These are phyloP conservation scores for Citrus inodora DNA, from an alignment of 345 rosid genomes.

Conservation along the genomic window DNA sequence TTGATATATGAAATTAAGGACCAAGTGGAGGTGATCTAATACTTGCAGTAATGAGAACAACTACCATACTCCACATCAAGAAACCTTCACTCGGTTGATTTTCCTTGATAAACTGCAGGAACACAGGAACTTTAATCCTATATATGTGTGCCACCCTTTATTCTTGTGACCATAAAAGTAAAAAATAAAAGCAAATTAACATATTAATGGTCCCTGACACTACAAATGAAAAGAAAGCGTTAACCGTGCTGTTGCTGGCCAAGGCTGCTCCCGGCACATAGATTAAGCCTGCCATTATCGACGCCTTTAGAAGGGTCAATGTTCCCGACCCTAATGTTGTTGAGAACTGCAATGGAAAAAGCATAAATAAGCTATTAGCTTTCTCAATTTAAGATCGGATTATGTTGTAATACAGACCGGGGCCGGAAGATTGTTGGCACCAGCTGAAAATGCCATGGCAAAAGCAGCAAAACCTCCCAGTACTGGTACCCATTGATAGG, in stretches of 20 bases:
- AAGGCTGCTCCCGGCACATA: slow-evolving; percentile 31
- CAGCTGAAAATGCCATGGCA: slow-evolving; percentile 25
- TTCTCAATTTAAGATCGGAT: too few species aligned
- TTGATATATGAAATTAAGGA: not conserved
- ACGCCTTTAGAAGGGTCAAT: slow-evolving; percentile 27
- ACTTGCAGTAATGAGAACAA: slow-evolving; percentile 30
- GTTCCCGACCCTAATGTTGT: slow-evolving; percentile 29
- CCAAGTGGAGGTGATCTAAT: not conserved
- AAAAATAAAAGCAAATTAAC: not conserved
- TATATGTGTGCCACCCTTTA: not conserved
- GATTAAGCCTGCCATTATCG: slow-evolving; percentile 25
- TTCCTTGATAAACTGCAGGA: slow-evolving; percentile 26
- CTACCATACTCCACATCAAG: slow-evolving; percentile 36
- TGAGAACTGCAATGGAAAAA: slow-evolving; percentile 24
- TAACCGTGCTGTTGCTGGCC: slow-evolving; percentile 21
- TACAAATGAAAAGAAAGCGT: slow-evolving; percentile 26
- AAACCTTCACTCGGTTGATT: slow-evolving; percentile 37
- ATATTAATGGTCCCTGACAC: not conserved
- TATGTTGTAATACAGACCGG: slow-evolving; percentile 12
- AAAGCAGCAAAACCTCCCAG: slow-evolving; percentile 29
- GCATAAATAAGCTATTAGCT: not conserved
- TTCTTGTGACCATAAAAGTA: not conserved
- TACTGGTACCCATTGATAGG: slow-evolving; percentile 30
- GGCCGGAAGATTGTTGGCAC: slow-evolving; percentile 31
- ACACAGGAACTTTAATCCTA: not conserved